These are phyloP conservation scores for Udeniomyces megalosporus DNA, from an alignment of 768 basidiomycete genomes.

Conservation along the genomic window DNA sequence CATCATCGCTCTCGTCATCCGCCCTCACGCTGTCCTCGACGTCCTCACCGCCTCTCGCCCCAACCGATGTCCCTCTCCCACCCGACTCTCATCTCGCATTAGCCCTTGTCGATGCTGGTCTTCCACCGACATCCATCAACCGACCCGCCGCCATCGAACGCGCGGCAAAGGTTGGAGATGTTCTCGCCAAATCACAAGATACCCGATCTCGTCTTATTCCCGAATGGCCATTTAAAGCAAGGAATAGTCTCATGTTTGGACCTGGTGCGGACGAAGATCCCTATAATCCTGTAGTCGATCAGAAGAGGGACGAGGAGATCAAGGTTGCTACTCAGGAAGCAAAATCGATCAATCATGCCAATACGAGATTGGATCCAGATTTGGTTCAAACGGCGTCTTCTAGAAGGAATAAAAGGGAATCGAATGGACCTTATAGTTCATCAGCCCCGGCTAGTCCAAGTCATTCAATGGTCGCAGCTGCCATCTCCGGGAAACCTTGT, in stretches of 20 bases:
- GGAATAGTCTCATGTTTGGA: constrained; percentile 56
- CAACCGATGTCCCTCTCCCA: constrained; percentile 17
- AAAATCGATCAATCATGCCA: constrained; percentile 56
- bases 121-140: constrained; percentile 26
- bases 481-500: constrained; percentile 86
- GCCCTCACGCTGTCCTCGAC: background rate
- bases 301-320: background rate
- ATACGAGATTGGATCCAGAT: constrained; percentile 48
- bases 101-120: constrained; percentile 25
- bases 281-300: constrained; percentile 35
- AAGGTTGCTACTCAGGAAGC: constrained; percentile 13
- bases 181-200: constrained; percentile 21
- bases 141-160: background rate
- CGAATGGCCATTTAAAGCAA: constrained; percentile 22
- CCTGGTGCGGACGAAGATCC: constrained; percentile 81
- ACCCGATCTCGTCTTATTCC: constrained; percentile 12
- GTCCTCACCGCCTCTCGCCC: background rate
- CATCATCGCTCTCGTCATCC: background rate
- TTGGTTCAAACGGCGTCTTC: constrained; percentile 38
- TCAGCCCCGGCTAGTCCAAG: constrained; percentile 57
- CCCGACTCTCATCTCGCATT: constrained; percentile 23
- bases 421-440: constrained; percentile 1
- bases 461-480: constrained; percentile 74
- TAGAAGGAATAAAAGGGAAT: too few relatives aligned
- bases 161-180: background rate